phyloP scores from a whole-genome alignment of 2,329 filamentous ascomycete genomes.

The Apiospora pterosperma region DNA sequence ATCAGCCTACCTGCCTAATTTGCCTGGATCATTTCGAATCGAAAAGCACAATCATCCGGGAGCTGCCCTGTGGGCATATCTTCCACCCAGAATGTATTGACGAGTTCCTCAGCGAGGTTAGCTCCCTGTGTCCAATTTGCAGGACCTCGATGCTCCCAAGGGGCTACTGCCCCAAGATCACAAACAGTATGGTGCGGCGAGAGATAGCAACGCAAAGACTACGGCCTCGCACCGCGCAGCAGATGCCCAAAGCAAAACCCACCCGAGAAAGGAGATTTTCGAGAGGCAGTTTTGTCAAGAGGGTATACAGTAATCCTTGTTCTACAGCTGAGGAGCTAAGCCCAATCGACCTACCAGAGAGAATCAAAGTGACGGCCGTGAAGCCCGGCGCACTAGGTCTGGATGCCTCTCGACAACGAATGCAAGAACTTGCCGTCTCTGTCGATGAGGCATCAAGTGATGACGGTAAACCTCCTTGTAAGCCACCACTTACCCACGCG shows the following conservation, averaged over 20 bases:
- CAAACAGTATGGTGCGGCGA: constrained; percentile 81
- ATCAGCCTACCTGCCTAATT: constrained; percentile 84
- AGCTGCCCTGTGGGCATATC: constrained; percentile 87
- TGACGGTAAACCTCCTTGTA: constrained; percentile 17
- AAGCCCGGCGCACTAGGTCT: constrained; percentile 11
- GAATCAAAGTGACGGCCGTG: constrained; percentile 9
- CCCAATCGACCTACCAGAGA: constrained; percentile 19
- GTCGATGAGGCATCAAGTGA: constrained; percentile 28
- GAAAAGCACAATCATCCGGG: constrained; percentile 69
- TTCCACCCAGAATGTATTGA: constrained; percentile 94
- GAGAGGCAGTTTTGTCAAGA: constrained; percentile 18
- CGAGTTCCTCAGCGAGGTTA: constrained; percentile 72
- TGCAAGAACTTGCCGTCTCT: constrained; percentile 23
- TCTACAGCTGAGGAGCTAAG: constrained; percentile 14
- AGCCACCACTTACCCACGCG: neutral
- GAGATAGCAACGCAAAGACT: constrained; percentile 67
- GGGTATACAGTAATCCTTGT: constrained; percentile 12
- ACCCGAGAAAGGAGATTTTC: constrained; percentile 4
- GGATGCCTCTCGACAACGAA: constrained; percentile 16
- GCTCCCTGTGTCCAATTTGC: constrained; percentile 87
- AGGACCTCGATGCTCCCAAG: constrained; percentile 76
- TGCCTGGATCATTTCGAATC: constrained; percentile 79
- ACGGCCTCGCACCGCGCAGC: constrained; percentile 34
- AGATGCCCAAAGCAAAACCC: neutral
- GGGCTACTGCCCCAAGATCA: constrained; percentile 66